Conservation (phyloP, 495 filamentous ascomycete genomes). For the Xylaria cubensis region DNA sequence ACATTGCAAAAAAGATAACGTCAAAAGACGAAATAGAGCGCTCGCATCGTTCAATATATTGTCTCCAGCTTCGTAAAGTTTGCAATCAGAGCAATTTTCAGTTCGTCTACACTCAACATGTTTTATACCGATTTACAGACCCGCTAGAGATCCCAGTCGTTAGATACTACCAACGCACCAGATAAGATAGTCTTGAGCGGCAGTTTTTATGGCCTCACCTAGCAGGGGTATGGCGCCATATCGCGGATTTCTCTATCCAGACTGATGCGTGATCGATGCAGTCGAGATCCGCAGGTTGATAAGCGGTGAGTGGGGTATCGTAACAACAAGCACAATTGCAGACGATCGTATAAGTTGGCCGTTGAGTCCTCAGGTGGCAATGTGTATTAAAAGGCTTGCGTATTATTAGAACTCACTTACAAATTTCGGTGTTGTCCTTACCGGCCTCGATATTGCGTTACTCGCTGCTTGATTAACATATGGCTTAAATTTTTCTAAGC, state of each 20-base stretch:
- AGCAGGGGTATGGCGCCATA: constrained; percentile 17
- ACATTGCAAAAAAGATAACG: not conserved
- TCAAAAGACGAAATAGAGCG: not conserved
- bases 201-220: constrained; percentile 2
- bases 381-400: not conserved
- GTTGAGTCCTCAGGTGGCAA: not conserved
- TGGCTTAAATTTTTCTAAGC: not conserved
- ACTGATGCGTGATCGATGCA: constrained; percentile 5
- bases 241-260: constrained; percentile 11
- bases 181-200: not conserved
- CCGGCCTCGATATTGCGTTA: not conserved
- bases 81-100: not conserved
- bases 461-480: not conserved
- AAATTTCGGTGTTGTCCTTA: not conserved
- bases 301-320: constrained; percentile 15
- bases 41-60: not conserved
- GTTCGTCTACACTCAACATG: not conserved
- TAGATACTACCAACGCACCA: not conserved
- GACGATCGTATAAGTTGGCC: not conserved
- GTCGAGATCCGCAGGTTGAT: constrained; percentile 19
- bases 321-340: not conserved
- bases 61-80: too few relatives aligned
- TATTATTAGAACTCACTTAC: not conserved
- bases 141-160: not conserved
- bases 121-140: not conserved